Evolutionary conservation across 306 rosid species (phyloP).

Genomic region (Cyclanthera cordifolia): DNA sequence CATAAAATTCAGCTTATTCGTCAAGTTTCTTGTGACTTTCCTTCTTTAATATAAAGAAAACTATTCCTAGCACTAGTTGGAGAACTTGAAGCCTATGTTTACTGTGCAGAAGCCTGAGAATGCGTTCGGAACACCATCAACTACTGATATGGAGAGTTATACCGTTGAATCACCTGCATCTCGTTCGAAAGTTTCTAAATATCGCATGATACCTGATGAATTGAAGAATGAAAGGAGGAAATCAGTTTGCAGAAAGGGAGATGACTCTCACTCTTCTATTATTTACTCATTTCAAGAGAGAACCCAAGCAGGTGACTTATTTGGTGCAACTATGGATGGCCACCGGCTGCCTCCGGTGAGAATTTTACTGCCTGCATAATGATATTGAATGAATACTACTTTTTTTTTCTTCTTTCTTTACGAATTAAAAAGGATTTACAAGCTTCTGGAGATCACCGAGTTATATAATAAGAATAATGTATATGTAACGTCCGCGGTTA

Average conservation of each 20-base stretch:
- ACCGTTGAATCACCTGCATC: constrained; percentile 57
- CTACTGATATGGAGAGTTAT: constrained; percentile 45
- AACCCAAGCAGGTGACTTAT: constrained; percentile 83
- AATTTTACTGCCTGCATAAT: constrained; percentile 7
- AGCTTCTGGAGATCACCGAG: background rate
- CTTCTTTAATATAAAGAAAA: background rate
- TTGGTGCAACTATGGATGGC: constrained; percentile 41
- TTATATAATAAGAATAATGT: background rate
- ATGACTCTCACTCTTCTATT: constrained; percentile 36
- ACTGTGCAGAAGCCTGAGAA: constrained; percentile 55
- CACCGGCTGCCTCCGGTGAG: constrained; percentile 53
- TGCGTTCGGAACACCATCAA: constrained; percentile 37
- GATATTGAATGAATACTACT: background rate
- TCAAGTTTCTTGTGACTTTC: background rate
- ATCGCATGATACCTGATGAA: constrained; percentile 32
- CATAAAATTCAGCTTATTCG: background rate
- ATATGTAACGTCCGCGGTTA: too few relatives aligned
- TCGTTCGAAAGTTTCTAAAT: constrained; percentile 36
- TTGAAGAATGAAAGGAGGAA: constrained; percentile 49
- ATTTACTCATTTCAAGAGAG: constrained; percentile 44
- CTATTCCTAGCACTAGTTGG: background rate
- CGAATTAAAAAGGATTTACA: background rate
- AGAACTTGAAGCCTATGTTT: constrained; percentile 11
- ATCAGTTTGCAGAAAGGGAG: constrained; percentile 50
- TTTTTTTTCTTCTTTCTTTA: background rate